Evolutionary conservation across 2,329 filamentous ascomycete species (phyloP).

Genomic region (Pseudogymnoascus sp.): DNA sequence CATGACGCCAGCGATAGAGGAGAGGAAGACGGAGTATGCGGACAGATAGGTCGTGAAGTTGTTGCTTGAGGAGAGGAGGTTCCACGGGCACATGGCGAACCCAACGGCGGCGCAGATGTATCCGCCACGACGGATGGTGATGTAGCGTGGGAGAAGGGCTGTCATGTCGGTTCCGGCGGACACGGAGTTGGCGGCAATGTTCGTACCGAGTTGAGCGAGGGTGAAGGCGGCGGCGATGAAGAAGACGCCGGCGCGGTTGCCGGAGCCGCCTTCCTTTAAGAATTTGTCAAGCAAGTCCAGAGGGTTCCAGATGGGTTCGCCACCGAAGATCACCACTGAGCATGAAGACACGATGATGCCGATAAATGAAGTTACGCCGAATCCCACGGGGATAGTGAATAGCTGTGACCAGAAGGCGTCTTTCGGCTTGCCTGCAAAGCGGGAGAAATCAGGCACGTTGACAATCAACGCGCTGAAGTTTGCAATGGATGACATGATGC

Average conservation of each 20-base stretch:
- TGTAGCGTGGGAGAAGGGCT: constrained; percentile 66
- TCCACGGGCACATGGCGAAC: constrained; percentile 81
- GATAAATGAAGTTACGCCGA: constrained; percentile 76
- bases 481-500: constrained; percentile 81
- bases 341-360: constrained; percentile 71
- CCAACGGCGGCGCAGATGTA: constrained; percentile 77
- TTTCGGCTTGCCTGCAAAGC: constrained; percentile 68
- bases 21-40: constrained; percentile 89
- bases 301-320: constrained; percentile 64
- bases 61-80: constrained; percentile 65
- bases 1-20: constrained; percentile 87
- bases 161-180: constrained; percentile 72
- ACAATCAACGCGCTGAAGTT: constrained; percentile 86
- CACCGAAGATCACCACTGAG: constrained; percentile 56
- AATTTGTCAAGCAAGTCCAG: constrained; percentile 59
- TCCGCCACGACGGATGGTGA: constrained; percentile 79
- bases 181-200: constrained; percentile 80
- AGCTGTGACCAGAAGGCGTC: constrained; percentile 79
- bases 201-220: constrained; percentile 76
- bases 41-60: constrained; percentile 88
- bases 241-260: constrained; percentile 66
- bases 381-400: constrained; percentile 61
- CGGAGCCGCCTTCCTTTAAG: constrained; percentile 59
- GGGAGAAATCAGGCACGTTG: constrained; percentile 73
- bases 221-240: constrained; percentile 63